Conservation (phyloP, 495 filamentous ascomycete genomes). For the Amphirosellinia nigrospora region DNA sequence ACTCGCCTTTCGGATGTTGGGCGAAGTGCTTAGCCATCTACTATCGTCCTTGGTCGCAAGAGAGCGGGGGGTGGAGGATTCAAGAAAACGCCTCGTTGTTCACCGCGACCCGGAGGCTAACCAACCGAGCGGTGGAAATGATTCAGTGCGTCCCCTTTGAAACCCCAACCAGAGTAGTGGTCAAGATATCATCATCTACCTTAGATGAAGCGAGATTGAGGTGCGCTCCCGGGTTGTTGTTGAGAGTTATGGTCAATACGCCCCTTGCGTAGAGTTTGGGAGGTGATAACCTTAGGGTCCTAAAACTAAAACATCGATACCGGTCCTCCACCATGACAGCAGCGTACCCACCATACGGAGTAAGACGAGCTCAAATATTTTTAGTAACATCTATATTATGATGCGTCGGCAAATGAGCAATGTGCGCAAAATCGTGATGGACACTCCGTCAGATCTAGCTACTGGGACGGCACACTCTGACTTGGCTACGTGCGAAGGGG, state of each 20-base stretch:
- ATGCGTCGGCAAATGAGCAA: not conserved
- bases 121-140: constrained; percentile 31
- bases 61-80: constrained; percentile 35
- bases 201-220: constrained; percentile 14
- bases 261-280: constrained; percentile 34
- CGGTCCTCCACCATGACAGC: constrained; percentile 37
- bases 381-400: not conserved
- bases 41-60: constrained; percentile 26
- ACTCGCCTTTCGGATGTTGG: not conserved
- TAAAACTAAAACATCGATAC: constrained; percentile 36
- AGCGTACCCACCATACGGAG: constrained; percentile 32
- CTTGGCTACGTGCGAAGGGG: constrained; percentile 4
- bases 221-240: constrained; percentile 28
- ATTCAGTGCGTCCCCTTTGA: constrained; percentile 21
- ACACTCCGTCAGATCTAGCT: not conserved
- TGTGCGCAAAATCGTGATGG: not conserved
- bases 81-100: constrained; percentile 33
- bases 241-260: constrained; percentile 34
- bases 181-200: constrained; percentile 19
- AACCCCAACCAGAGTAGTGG: not conserved
- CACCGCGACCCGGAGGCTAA: constrained; percentile 23
- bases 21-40: constrained; percentile 13
- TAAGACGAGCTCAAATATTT: constrained; percentile 1
- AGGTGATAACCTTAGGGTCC: constrained; percentile 18
- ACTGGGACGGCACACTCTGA: not conserved